Evolutionary conservation across 169 alveolate genomes (phyloP).

Genomic region (Plasmodium chabaudi): DNA sequence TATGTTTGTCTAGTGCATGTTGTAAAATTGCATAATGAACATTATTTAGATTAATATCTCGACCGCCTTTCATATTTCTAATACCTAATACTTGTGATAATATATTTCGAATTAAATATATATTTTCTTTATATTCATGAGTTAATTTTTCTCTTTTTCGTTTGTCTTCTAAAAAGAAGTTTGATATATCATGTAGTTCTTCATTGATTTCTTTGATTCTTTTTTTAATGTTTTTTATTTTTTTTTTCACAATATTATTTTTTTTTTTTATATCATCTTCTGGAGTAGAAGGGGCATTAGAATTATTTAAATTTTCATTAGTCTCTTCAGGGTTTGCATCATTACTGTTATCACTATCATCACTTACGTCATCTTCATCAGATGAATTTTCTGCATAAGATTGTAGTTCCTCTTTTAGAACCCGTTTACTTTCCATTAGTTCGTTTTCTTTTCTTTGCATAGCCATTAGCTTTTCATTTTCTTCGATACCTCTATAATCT

Average conservation of each 20-base stretch:
- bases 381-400: constrained; percentile 17
- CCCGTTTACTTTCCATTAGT: constrained; percentile 22
- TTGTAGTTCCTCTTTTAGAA: constrained; percentile 48
- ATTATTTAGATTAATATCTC: constrained; percentile 24
- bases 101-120: constrained; percentile 32
- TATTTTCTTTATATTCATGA: constrained; percentile 31
- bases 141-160: constrained; percentile 29
- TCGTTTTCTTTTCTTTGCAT: constrained; percentile 48
- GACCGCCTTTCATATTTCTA: constrained; percentile 5
- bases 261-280: not conserved
- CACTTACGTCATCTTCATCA: not conserved
- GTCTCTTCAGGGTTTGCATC: not conserved
- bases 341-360: not conserved
- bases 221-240: constrained; percentile 28
- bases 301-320: not conserved
- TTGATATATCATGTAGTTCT: constrained; percentile 34
- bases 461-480: constrained; percentile 36
- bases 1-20: constrained; percentile 35
- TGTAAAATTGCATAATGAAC: constrained; percentile 52
- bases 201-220: constrained; percentile 34
- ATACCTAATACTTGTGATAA: constrained; percentile 58
- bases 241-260: constrained; percentile 13
- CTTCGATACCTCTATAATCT: constrained; percentile 70
- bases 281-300: not conserved
- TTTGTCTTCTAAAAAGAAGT: constrained; percentile 41